Evolutionary conservation across 495 filamentous ascomycete genomes (phyloP).

Genomic region (Jackrogersella minutella): DNA sequence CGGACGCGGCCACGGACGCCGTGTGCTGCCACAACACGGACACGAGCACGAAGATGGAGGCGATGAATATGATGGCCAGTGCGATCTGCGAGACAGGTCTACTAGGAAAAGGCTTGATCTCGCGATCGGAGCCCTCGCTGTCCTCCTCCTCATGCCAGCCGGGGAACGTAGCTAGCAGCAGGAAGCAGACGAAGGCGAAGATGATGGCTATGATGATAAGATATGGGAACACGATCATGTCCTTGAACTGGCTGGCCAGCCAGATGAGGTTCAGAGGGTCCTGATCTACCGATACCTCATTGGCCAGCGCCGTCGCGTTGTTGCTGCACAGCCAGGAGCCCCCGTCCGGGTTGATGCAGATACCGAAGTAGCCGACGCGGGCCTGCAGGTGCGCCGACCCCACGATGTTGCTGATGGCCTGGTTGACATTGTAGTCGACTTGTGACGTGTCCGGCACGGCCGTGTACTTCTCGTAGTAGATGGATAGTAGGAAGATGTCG

Average conservation of each 20-base stretch:
- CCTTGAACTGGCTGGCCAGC: slow-evolving; percentile 80
- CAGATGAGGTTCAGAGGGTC: slow-evolving; percentile 84
- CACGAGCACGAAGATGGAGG: slow-evolving; percentile 80
- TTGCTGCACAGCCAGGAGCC: slow-evolving; percentile 77
- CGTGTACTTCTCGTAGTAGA: slow-evolving; percentile 74
- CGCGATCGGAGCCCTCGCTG: slow-evolving; percentile 68
- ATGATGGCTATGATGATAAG: slow-evolving; percentile 84
- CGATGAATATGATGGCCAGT: slow-evolving; percentile 79
- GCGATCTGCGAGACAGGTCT: slow-evolving; percentile 77
- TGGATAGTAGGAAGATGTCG: slow-evolving; percentile 79
- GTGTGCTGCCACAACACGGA: slow-evolving; percentile 85
- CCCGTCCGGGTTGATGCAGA: slow-evolving; percentile 78
- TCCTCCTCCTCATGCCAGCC: slow-evolving; percentile 81
- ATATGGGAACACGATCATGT: slow-evolving; percentile 83
- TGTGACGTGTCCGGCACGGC: slow-evolving; percentile 76
- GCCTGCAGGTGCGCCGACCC: slow-evolving; percentile 71
- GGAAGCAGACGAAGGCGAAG: slow-evolving; percentile 77
- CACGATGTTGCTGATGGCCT: slow-evolving; percentile 77
- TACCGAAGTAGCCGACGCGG: slow-evolving; percentile 68
- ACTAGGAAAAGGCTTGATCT: slow-evolving; percentile 82
- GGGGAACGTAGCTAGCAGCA: slow-evolving; percentile 81
- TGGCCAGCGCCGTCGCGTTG: slow-evolving; percentile 77
- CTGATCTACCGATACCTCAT: slow-evolving; percentile 72
- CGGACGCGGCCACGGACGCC: slow-evolving; percentile 89
- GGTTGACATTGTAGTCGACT: slow-evolving; percentile 82